Evolutionary conservation across 441 rosid genomes (phyloP), one percentile per base, ranked within the genome.

Genomic region (Pelargonium citronellum): DNA sequence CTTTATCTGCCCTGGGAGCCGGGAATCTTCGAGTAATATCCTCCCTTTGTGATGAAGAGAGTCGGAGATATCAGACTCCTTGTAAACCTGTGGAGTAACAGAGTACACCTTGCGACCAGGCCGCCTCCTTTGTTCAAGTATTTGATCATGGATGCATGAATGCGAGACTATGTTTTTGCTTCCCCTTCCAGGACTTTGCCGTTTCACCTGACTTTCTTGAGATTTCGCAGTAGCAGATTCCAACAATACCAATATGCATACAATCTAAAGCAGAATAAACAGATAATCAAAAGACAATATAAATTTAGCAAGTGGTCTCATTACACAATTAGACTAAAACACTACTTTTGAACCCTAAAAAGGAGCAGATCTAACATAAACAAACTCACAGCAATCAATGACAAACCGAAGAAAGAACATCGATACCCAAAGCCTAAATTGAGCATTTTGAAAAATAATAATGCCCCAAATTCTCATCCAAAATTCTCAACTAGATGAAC

Each of bases 71-170:
- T 75, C 73, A 20, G 90, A 76, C 66, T 84, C 87, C 72, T 83
- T 84, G 79, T 95, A 95, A 51, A 92, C 85, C 81, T 95, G 99
- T 5, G 98, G 98, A 43, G 93, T 92, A 71, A 95, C 91, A 0
- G 90, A 89, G 79, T 85, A 92, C 3, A 89, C 95, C 80, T 88
- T 85, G 53, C 77, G 89, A 76, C 98, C 97, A 4, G 99, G 95
- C 55, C 90, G 85, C 76, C 82, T 84, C 83, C 99, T 87, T 80
- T 89, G 92, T 71, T 92, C 86, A 71, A 95, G 82, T 79, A 95
- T 95, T 79, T 91, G 89, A 80, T 88, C 99, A 77, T 95, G 99
- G 62, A 95, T 95, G 60, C 99, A 95, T 9, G 99, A 95, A 80
- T 95, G 99, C 11, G 96, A 81, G 15, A 75, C 76, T 67, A 90